Base-by-base conservation (phyloP, 352 stramenopile genomes). In the Thraustotheca clavata region DNA sequence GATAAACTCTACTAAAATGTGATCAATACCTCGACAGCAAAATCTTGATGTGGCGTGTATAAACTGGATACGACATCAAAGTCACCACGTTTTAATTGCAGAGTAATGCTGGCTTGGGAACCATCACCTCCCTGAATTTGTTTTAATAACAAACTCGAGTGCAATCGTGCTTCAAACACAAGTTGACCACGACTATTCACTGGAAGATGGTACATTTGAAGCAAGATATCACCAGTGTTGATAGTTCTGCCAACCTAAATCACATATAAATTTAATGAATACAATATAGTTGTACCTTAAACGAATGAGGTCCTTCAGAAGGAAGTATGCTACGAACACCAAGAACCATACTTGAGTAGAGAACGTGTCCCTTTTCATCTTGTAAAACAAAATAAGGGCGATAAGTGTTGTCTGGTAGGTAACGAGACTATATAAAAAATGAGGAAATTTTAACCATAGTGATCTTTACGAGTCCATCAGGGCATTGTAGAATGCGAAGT, bases 171-270 rank as follows among this genome's bases (percentile, higher is more conserved):
- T 46, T 94, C 86, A 36, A 94, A 77, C 32, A 94, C 74, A n/a
- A 93, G 48, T 49, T 94, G 79, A 6, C 86, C 86, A 60, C 91
- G 82, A 39, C 80, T 76, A 16, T 83, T 85, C 41, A 90, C 91
- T n/a, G 86, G 86, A 59, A 94, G 71, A 60, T 94, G 81, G 59
- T 94, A 94, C 83, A 94, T 93, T 67, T 91, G 89, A 26, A 94
- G 67, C 27, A 76, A 47, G 20, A 94, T 69, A 43, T 94, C 86
- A 31, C 74, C 73, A 40, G 57, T 65, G 20, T 54, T 32, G 16
- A 65, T 43, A 18, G 22, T 20, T n/a, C 57, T 40, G 2, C 41
- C 41, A 7, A 65, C 57, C 57, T 65, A 65, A 24, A 7, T 32
- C 9, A 52, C 8, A 1, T 9, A 22, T 8, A 46, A 46, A 11